Base-by-base conservation (phyloP, 2,329 filamentous ascomycete genomes). In the Podosphaera fusca region DNA sequence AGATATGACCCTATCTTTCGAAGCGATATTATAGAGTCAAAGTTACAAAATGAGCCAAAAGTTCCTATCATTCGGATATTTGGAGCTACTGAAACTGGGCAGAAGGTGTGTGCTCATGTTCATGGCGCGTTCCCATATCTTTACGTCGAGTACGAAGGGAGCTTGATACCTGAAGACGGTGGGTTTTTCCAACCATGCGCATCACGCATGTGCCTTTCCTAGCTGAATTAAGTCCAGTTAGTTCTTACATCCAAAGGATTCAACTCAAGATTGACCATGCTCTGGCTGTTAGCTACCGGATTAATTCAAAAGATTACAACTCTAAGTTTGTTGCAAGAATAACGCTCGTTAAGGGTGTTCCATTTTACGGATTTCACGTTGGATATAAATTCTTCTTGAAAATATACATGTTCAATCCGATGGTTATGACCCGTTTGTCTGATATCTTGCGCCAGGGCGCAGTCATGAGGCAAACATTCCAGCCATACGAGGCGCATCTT, bases 41-140 rank as follows among this genome's bases (percentile, higher is more conserved):
- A 81, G 64, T 70, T 77, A 59, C 72, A 75, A 60, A 81, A 79
- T 59, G 77, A 79, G 38, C 82, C 85, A 8, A 84, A 81, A 61
- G 81, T 96, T 0, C 90, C 92, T 0, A 80, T 96, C 9, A 81
- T 98, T 59, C 81, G 92, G 61, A 78, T 94, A 9, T 98, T 96
- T 70, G 92, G 92, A 0, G 82, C 88, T 2, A 95, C 90, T 0
- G 87, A 94, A 68, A 92, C 87, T 0, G 92, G 92, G 0, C 89
- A 96, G 70, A 95, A 94, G 67, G 87, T 95, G 14, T 95, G 92
- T 71, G 87, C 87, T 35, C 92, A 98, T 71, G 80, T 98, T 57
- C 92, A 96, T 69, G 92, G 94, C 59, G 88, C 87, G 30, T 89
- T 98, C 64, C 92, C 92, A 1, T 98, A 98, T 67, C 73, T 96